Percentiles rank a stretch among this genome's conserved stretches.
Conservation (phyloP, 768 basidiomycete genomes). For the Tricholoma hemisulphureum region DNA sequence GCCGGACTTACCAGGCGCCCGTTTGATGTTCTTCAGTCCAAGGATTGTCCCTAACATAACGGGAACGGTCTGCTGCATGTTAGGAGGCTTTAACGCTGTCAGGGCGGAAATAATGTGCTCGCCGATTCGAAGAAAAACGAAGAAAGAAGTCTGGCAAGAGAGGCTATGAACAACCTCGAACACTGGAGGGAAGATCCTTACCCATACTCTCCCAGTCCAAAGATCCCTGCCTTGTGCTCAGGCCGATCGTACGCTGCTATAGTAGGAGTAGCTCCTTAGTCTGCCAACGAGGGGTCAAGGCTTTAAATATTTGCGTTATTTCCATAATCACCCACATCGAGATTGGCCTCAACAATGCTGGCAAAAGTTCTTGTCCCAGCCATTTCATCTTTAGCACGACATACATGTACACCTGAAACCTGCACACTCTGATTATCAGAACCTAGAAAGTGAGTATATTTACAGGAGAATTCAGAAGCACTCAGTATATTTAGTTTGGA, state of each 20-base stretch:
- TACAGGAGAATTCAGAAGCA: slow-evolving; percentile 35
- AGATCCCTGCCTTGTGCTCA: slow-evolving; percentile 26
- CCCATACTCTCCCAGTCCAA: slow-evolving; percentile 32
- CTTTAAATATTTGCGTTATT: neutral
- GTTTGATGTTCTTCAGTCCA: slow-evolving; percentile 38
- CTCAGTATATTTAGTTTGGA: too few species aligned
- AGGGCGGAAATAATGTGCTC: slow-evolving; percentile 13
- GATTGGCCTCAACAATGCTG: slow-evolving; percentile 37
- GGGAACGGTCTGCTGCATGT: slow-evolving; percentile 38
- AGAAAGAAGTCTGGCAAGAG: slow-evolving; percentile 31
- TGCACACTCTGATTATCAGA: slow-evolving; percentile 7
- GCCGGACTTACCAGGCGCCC: slow-evolving; percentile 39
- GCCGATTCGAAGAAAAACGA: slow-evolving; percentile 41
- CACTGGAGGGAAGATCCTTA: slow-evolving; percentile 15
- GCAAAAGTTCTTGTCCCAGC: slow-evolving; percentile 34
- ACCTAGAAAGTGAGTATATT: slow-evolving; percentile 1
- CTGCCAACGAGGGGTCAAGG: slow-evolving; percentile 17
- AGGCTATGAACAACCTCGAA: neutral
- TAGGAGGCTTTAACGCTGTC: neutral
- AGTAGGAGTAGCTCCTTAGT: slow-evolving; percentile 22
- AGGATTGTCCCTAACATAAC: slow-evolving; percentile 45
- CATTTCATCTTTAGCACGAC: slow-evolving; percentile 28
- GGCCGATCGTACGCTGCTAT: slow-evolving; percentile 22
- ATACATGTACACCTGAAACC: slow-evolving; percentile 45
- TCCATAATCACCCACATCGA: slow-evolving; percentile 34